These are phyloP conservation scores for Nicotiana obtusifolia DNA, from an alignment of 257 asterid species.

Conservation along the genomic window DNA sequence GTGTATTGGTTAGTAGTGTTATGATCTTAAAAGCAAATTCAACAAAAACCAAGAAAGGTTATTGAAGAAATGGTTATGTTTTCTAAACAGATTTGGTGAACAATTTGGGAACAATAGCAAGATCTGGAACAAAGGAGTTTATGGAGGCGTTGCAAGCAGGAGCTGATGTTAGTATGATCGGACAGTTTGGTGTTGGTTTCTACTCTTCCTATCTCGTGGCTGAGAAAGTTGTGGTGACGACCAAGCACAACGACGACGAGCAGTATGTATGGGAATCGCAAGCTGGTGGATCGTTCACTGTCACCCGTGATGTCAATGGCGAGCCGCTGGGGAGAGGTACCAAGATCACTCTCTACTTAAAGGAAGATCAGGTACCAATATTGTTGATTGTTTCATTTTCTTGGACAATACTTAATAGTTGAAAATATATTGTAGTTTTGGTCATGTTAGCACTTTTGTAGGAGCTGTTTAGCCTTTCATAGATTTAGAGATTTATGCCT, in stretches of 20 bases:
- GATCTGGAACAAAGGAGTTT: slow-evolving; percentile 21
- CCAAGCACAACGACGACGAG: neutral
- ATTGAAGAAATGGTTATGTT: neutral
- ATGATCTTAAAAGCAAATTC: no score
- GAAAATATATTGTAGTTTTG: no score
- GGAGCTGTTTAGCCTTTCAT: no score
- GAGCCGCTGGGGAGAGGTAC: neutral
- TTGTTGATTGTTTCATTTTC: neutral
- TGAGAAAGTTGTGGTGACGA: neutral
- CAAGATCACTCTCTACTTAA: neutral
- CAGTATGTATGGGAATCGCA: neutral
- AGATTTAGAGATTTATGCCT: no score
- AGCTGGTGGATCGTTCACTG: neutral
- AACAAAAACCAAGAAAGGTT: no score
- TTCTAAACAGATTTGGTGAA: slow-evolving; percentile 10
- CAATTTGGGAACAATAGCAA: slow-evolving; percentile 13
- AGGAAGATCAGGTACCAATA: neutral
- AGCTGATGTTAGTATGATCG: slow-evolving; percentile 23
- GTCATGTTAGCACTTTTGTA: no score
- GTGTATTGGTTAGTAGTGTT: neutral
- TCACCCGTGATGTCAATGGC: neutral
- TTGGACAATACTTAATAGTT: no score
- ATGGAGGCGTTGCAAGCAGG: slow-evolving; percentile 20
- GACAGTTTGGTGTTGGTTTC: slow-evolving; percentile 8
- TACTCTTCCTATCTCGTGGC: neutral